A percentile compares a stretch with the other conserved stretches of the same genome.
Evolutionary conservation across 192 early-diverging fungal genomes (phyloP).

Genomic region (Spizellomyces sp.): DNA sequence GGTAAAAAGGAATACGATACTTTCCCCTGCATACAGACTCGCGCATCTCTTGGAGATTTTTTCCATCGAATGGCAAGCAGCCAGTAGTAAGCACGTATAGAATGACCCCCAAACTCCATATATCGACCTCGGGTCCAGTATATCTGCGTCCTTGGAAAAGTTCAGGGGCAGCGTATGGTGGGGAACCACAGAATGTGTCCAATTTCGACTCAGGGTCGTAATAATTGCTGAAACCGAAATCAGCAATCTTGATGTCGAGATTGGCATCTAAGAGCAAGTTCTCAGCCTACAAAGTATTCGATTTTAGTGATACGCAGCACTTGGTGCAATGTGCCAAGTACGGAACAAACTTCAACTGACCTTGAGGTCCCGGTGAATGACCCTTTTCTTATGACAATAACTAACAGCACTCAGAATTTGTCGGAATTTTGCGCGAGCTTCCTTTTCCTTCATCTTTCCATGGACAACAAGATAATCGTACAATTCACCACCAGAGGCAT

Average conservation of each 20-base stretch:
- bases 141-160: constrained; percentile 77
- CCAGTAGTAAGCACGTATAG: constrained; percentile 95
- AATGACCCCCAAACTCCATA: constrained; percentile 97
- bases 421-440: constrained; percentile 60
- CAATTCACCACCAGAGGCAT: constrained; percentile 89
- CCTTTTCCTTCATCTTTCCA: constrained; percentile 72
- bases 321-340: constrained; percentile 5
- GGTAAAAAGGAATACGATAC: constrained; percentile 65
- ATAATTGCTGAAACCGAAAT: constrained; percentile 66
- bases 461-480: constrained; percentile 94
- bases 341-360: constrained; percentile 26
- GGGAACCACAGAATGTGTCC: constrained; percentile 68
- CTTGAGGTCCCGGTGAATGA: constrained; percentile 66
- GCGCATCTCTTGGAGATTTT: constrained; percentile 79
- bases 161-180: constrained; percentile 77
- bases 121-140: constrained; percentile 96
- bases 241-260: constrained; percentile 64
- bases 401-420: constrained; percentile 64
- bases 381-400: constrained; percentile 66
- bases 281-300: constrained; percentile 45
- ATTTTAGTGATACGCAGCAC: neutral
- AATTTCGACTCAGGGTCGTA: constrained; percentile 60
- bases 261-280: constrained; percentile 64
- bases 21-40: constrained; percentile 65
- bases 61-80: constrained; percentile 96